Evolutionary conservation across 257 asterid genomes (phyloP).

Genomic region (Solanum sparsipilum): DNA sequence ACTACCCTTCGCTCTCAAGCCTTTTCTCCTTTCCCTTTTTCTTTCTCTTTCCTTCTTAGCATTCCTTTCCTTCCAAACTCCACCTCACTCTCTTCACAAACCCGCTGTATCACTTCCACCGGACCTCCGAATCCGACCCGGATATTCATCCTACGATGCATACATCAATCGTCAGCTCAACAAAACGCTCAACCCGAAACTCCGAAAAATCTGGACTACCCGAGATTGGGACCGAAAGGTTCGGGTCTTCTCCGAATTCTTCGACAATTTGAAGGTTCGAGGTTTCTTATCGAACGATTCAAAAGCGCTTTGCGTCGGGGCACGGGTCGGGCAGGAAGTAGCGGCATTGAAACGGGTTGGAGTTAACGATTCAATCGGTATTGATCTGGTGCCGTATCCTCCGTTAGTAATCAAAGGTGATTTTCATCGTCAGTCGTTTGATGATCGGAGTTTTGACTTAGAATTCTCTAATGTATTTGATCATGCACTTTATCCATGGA

Average conservation of each 20-base stretch:
- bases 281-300: slow-evolving; percentile 35
- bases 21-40: slow-evolving; percentile 29
- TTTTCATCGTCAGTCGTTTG: slow-evolving; percentile 78
- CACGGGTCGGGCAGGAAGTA: slow-evolving; percentile 95
- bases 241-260: slow-evolving; percentile 48
- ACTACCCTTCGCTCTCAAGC: slow-evolving; percentile 34
- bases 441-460: slow-evolving; percentile 48
- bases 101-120: background rate
- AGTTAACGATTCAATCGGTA: slow-evolving; percentile 60
- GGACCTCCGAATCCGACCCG: slow-evolving; percentile 57
- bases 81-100: slow-evolving; percentile 4
- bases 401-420: slow-evolving; percentile 83
- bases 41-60: slow-evolving; percentile 28
- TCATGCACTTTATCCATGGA: slow-evolving; percentile 85
- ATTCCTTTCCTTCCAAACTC: slow-evolving; percentile 37
- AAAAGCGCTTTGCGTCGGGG: slow-evolving; percentile 65
- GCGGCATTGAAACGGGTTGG: slow-evolving; percentile 73
- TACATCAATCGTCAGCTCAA: slow-evolving; percentile 79
- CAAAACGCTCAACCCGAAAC: slow-evolving; percentile 87
- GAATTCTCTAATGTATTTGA: slow-evolving; percentile 94
- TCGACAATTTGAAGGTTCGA: slow-evolving; percentile 28
- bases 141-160: slow-evolving; percentile 60
- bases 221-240: slow-evolving; percentile 89
- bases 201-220: slow-evolving; percentile 80
- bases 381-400: slow-evolving; percentile 80